Evolutionary conservation across 768 basidiomycete genomes (phyloP).

Genomic region (Xanthoconium purpureum): DNA sequence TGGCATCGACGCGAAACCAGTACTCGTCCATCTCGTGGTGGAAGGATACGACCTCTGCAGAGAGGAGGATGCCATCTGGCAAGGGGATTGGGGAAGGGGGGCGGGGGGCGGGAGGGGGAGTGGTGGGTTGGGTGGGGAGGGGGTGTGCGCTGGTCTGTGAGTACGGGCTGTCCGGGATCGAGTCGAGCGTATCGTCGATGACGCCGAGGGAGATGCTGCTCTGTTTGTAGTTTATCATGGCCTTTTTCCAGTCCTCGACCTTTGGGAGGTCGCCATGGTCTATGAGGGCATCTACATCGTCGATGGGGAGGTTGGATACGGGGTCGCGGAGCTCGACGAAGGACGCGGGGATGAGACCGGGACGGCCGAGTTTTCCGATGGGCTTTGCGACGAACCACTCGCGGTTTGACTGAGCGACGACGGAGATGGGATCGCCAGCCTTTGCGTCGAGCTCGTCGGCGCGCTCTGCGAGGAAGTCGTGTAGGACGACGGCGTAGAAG

Average conservation of each 20-base stretch:
- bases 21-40: constrained; percentile 95
- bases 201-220: constrained; percentile 93
- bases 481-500: constrained; percentile 92
- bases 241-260: constrained; percentile 99
- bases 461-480: constrained; percentile 94
- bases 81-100: constrained; percentile 48
- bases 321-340: constrained; percentile 98
- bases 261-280: constrained; percentile 86
- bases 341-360: constrained; percentile 94
- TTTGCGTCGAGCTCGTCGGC: constrained; percentile 95
- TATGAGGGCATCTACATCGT: constrained; percentile 74
- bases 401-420: constrained; percentile 98
- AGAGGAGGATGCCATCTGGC: constrained; percentile 79
- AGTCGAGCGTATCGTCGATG: constrained; percentile 60
- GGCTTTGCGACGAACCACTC: constrained; percentile 99
- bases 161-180: constrained; percentile 45
- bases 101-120: constrained; percentile 18
- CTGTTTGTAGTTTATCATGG: constrained; percentile 93
- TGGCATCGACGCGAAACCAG: constrained; percentile 93
- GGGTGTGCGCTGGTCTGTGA: constrained; percentile 19
- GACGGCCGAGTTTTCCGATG: constrained; percentile 90
- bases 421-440: constrained; percentile 89
- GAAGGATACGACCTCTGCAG: constrained; percentile 92
- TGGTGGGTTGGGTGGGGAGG: neutral
- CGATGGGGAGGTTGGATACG: constrained; percentile 72